Evolutionary conservation across 2,329 filamentous ascomycete genomes (phyloP).

Genomic region (Lasiodiplodia hormozganensis): DNA sequence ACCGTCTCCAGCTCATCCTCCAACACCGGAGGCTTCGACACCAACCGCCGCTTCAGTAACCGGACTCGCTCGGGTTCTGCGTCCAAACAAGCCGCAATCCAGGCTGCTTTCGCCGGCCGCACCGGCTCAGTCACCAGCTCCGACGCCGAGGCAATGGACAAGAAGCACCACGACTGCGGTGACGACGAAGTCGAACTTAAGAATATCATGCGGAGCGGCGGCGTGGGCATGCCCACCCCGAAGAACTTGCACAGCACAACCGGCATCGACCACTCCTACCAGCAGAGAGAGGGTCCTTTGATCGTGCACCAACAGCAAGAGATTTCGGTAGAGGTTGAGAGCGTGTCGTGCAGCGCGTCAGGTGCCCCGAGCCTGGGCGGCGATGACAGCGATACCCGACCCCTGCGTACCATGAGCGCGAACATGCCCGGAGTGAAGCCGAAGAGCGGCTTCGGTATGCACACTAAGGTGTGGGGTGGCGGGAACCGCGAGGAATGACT

Average conservation of each 20-base stretch:
- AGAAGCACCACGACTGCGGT: constrained; percentile 7
- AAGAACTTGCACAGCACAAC: constrained; percentile 1
- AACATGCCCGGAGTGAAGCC: background rate
- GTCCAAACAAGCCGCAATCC: background rate
- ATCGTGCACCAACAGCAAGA: constrained; percentile 16
- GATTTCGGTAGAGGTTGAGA: constrained; percentile 13
- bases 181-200: constrained; percentile 3
- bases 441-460: constrained; percentile 16
- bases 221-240: background rate
- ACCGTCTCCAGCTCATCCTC: constrained; percentile 31
- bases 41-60: background rate
- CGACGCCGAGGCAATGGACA: constrained; percentile 2
- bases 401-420: constrained; percentile 4
- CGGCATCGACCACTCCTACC: background rate
- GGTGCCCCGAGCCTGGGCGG: constrained; percentile 17
- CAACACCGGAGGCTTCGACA: background rate
- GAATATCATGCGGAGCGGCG: constrained; percentile 17
- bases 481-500: background rate
- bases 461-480: constrained; percentile 12
- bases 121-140: constrained; percentile 1
- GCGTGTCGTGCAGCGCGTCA: background rate
- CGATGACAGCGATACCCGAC: constrained; percentile 12
- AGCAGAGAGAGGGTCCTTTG: background rate
- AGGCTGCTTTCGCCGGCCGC: background rate
- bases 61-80: too few species aligned